A percentile compares a stretch with the other conserved stretches of the same genome.
Conservation (phyloP, 2,329 filamentous ascomycete species). For the Mollisiaceae sp. region DNA sequence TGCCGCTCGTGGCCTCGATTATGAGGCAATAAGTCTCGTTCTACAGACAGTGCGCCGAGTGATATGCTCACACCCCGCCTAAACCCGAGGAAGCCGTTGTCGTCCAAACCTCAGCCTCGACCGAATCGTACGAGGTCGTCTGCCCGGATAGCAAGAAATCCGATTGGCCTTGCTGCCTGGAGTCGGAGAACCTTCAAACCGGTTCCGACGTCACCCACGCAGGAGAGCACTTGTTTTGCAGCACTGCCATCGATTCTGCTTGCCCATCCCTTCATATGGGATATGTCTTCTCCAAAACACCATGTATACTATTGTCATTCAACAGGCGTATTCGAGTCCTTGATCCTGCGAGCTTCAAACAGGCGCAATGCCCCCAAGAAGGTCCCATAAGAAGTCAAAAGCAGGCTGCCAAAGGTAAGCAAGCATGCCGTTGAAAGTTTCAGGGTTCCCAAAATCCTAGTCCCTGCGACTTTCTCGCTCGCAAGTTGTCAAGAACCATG, state of each 20-base stretch:
- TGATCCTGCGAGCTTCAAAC: slow-evolving; percentile 13
- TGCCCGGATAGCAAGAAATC: neutral
- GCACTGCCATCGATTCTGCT: neutral
- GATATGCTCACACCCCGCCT: neutral
- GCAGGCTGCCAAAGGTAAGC: slow-evolving; percentile 59
- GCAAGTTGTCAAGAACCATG: neutral
- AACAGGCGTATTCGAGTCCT: slow-evolving; percentile 14
- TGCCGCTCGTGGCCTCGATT: neutral
- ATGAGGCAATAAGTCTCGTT: no score
- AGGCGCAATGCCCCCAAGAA: slow-evolving; percentile 62
- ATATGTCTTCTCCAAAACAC: slow-evolving; percentile 8
- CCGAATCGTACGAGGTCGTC: neutral
- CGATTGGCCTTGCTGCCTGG: neutral
- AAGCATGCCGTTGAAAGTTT: neutral
- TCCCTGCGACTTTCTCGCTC: neutral
- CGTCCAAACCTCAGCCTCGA: neutral
- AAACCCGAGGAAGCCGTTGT: neutral
- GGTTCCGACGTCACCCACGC: slow-evolving; percentile 1
- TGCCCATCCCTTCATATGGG: slow-evolving; percentile 6
- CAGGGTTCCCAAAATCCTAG: neutral
- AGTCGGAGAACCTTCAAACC: neutral
- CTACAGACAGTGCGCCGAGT: no score
- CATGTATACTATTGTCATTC: slow-evolving; percentile 15
- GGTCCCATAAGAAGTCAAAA: slow-evolving; percentile 73
- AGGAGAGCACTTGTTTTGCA: neutral